Evolutionary conservation across 1,284 basidiomycete species (phyloP).

Genomic region (Bjerkandera adusta): DNA sequence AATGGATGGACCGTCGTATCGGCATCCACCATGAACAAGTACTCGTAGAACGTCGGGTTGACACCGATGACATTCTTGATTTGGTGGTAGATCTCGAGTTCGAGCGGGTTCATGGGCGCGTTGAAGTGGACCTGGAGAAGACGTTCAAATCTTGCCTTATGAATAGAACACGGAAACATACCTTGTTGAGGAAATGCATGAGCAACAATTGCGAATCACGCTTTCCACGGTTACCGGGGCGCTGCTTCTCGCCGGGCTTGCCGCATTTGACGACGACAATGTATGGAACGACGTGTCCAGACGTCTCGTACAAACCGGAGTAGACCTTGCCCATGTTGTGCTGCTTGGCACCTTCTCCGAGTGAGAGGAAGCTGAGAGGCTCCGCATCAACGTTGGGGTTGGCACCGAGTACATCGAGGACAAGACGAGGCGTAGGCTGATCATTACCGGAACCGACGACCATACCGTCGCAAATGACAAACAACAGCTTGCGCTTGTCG

Average conservation of each 20-base stretch:
- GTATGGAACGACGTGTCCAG: slow-evolving; percentile 96
- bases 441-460: slow-evolving; percentile 97
- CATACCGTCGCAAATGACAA: slow-evolving; percentile 98
- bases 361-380: slow-evolving; percentile 88
- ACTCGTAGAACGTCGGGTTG: slow-evolving; percentile 98
- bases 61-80: slow-evolving; percentile 99
- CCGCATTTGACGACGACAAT: slow-evolving; percentile 96
- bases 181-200: slow-evolving; percentile 98
- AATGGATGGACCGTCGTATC: slow-evolving; percentile 91
- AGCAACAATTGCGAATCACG: slow-evolving; percentile 95
- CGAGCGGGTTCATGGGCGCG: slow-evolving; percentile 93
- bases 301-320: slow-evolving; percentile 92
- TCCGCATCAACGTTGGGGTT: slow-evolving; percentile 94
- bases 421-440: slow-evolving; percentile 88
- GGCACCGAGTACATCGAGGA: slow-evolving; percentile 94
- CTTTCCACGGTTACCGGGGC: slow-evolving; percentile 96
- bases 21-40: slow-evolving; percentile 95
- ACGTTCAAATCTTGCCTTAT: not conserved
- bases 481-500: slow-evolving; percentile 94
- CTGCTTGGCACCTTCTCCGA: slow-evolving; percentile 95
- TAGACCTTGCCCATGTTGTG: slow-evolving; percentile 99
- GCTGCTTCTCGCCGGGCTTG: slow-evolving; percentile 89
- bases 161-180: slow-evolving; percentile 30
- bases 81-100: slow-evolving; percentile 98
- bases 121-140: slow-evolving; percentile 97